Evolutionary conservation across 768 basidiomycete species (phyloP), one percentile per base, ranked within the genome.

Genomic region (Hemileccinum impolitum): DNA sequence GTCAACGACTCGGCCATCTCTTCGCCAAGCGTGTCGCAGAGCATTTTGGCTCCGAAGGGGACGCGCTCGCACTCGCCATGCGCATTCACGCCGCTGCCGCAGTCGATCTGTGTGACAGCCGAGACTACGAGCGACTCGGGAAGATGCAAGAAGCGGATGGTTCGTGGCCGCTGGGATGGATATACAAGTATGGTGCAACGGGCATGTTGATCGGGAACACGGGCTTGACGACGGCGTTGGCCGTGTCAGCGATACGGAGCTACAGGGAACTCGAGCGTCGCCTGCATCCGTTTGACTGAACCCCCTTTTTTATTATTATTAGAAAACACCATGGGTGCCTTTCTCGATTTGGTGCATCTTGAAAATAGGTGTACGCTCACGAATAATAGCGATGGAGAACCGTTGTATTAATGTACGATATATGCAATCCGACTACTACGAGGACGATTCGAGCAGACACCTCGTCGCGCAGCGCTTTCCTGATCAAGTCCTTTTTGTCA

Each of bases 131-230:
- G 14, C 53, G 47, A n/a, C 51, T 61, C 18, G 8, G 13, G 2
- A 35, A 30, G 30, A 56, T 62, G 57, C 59, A 62, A 13, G 48
- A 52, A 11, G 46, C 12, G 1, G 59, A 59, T 15, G 60, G 60
- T 2, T 62, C 60, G 2, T 60, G 59, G 59, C 60, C 47, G 23
- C 35, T 37, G 15, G 60, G 59, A 11, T 62, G 59, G 60, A 43
- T 51, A 0, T 62, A 52, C 56, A 62, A 32, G 43, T 40, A 47
- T 12, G 49, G 39, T 4, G 23, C 38, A 1, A 45, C 28, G 3
- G 47, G 41, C 4, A 25, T 51, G 3, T 32, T 51, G 35, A 48
- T 56, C 3, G 59, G 60, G 36, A 61, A 59, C 21, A 37, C 39
- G 40, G 60, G 60, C 1, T 2, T 61, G 30, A 61, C 59, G 44